Evolutionary conservation across 768 basidiomycete genomes (phyloP), one percentile per base, ranked within the genome.

Genomic region (Trametes coccinea): DNA sequence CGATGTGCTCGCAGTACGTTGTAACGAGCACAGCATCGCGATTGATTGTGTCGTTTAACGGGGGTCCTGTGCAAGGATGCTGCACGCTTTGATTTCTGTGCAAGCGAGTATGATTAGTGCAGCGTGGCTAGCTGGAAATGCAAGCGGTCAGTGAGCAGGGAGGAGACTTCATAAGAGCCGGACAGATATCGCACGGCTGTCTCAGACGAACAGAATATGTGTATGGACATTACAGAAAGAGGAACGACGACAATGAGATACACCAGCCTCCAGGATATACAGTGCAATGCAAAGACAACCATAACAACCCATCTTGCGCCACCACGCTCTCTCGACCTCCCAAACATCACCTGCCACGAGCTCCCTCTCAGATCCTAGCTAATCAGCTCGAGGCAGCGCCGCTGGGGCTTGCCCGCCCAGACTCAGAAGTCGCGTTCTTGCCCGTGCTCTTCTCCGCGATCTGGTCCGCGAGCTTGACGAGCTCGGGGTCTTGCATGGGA

Each of bases 401-500:
- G 22, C 56, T 31, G 5, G 65, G 62, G 43, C 55, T 61, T 56
- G 64, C 40, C 59, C 64, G 59, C 43, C 60, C 64, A n/a, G 64
- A 62, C 22, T 66, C 62, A 5, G 13, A 13, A 11, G 11, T 45
- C 34, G 61, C 49, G 46, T 56, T 61, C 61, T 63, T 63, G 41
- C 54, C 53, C 16, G 44, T 54, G 60, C 60, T 59, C 55, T 60
- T 45, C 45, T 53, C 64, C 11, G 69, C 69, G 30, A 72, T 62
- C 47, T 60, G 59, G 33, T 72, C 65, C 7, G 69, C 71, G 41
- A 72, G 66, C 62, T 70, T 69, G 40, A 68, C 59, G 33, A 72
- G 62, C 66, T 72, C 71, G 10, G 66, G 56, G 55, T 72, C 71
- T 52, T 65, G 61, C 27, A 57, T 0, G 2, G 65, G 52, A 31